These are phyloP conservation scores for Rubroboletus pulcherrimus DNA, from an alignment of 768 basidiomycete genomes.

Conservation along the genomic window DNA sequence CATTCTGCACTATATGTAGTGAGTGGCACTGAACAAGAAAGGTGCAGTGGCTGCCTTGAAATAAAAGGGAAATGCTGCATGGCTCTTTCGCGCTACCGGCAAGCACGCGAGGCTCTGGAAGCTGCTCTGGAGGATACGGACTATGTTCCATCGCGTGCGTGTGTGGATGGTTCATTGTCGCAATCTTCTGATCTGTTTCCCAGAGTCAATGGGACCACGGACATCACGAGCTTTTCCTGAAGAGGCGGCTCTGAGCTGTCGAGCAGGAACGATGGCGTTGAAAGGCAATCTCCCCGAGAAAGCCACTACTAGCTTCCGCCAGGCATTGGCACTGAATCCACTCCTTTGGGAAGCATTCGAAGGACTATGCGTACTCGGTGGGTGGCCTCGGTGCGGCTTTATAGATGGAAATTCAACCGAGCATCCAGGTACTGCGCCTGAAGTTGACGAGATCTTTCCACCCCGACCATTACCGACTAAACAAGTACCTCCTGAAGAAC, in stretches of 20 bases:
- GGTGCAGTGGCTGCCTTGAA: conserved; percentile 73
- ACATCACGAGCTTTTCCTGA: conserved; percentile 61
- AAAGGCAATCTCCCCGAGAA: conserved; percentile 76
- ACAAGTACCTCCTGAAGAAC: conserved; percentile 51
- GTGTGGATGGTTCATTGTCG: conserved; percentile 1
- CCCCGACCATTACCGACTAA: conserved; percentile 55
- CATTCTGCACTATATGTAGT: conserved; percentile 75
- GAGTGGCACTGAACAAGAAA: conserved; percentile 53
- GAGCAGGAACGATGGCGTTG: conserved; percentile 69
- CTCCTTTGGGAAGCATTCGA: conserved; percentile 93
- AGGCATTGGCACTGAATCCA: conserved; percentile 69
- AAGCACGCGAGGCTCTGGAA: conserved; percentile 72
- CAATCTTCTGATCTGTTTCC: conserved; percentile 10
- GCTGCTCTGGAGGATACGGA: conserved; percentile 50
- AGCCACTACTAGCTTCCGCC: conserved; percentile 67
- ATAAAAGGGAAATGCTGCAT: conserved; percentile 77
- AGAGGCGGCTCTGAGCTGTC: conserved; percentile 70
- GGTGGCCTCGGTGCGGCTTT: conserved; percentile 18
- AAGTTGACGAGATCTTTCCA: conserved; percentile 72
- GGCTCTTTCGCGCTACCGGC: conserved; percentile 66
- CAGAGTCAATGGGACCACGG: conserved; percentile 56
- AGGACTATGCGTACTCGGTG: conserved; percentile 78
- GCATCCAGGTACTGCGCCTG: conserved; percentile 58
- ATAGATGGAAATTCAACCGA: conserved; percentile 11
- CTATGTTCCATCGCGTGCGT: conserved; percentile 58